These are phyloP conservation scores for Withania somnifera DNA, from an alignment of 305 asterid species.

Conservation along the genomic window DNA sequence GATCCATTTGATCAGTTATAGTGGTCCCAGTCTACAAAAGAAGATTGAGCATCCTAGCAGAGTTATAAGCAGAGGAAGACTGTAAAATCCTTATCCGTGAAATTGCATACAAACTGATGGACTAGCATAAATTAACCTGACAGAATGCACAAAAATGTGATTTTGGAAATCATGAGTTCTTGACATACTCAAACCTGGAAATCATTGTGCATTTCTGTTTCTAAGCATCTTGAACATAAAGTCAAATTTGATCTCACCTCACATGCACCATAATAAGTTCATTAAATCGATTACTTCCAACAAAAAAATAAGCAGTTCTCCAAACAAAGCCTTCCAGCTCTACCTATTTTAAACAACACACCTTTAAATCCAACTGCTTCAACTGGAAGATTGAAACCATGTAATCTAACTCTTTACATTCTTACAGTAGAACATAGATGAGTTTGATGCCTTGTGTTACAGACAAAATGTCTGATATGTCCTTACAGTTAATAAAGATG, in stretches of 20 bases:
- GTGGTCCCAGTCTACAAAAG: conserved; percentile 64
- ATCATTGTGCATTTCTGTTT: neutral
- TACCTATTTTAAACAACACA: neutral
- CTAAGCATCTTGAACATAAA: neutral
- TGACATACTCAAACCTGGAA: neutral
- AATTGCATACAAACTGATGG: neutral
- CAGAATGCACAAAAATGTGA: neutral
- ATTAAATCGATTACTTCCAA: neutral
- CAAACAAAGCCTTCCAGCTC: neutral
- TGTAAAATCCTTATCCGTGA: conserved; percentile 1
- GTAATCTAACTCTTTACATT: neutral
- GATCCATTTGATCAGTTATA: conserved; percentile 84
- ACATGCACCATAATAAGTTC: neutral
- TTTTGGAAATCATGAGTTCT: neutral
- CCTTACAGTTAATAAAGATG: neutral
- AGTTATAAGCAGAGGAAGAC: neutral
- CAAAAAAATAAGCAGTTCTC: neutral
- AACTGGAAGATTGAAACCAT: neutral
- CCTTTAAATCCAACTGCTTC: neutral
- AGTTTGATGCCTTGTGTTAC: neutral
- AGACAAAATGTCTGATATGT: neutral
- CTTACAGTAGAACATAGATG: neutral
- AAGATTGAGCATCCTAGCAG: conserved; percentile 10
- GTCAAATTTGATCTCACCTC: neutral
- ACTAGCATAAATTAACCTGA: neutral